Conservation (phyloP, 179 eudicot species). For the Spinacia oleracea region DNA sequence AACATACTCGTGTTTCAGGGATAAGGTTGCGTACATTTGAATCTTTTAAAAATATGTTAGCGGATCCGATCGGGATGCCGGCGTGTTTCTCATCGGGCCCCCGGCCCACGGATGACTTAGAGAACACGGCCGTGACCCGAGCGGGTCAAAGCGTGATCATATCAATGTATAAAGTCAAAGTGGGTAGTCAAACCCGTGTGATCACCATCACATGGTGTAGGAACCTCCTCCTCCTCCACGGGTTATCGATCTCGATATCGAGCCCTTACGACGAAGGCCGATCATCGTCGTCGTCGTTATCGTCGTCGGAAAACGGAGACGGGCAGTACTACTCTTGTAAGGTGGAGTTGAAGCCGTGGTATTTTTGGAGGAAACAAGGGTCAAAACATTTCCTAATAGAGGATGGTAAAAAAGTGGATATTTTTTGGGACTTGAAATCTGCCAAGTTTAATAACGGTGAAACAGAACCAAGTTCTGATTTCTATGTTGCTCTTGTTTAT, state of each 20-base stretch:
- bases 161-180: conserved; percentile 63
- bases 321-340: conserved; percentile 47
- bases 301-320: conserved; percentile 24
- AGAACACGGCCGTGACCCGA: conserved; percentile 42
- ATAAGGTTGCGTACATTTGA: conserved; percentile 13
- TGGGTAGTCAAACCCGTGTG: conserved; percentile 54
- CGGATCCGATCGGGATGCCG: conserved; percentile 58
- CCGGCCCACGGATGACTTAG: conserved; percentile 35
- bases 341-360: conserved; percentile 86
- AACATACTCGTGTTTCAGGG: too few species aligned
- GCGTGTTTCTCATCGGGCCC: conserved; percentile 62
- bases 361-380: conserved; percentile 79
- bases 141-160: conserved; percentile 66
- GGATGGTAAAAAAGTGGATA: conserved; percentile 43
- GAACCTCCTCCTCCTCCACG: conserved; percentile 63
- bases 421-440: conserved; percentile 68
- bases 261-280: conserved; percentile 22
- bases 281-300: background rate
- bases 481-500: conserved; percentile 68
- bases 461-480: conserved; percentile 67
- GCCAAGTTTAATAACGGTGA: conserved; percentile 64
- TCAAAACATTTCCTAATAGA: conserved; percentile 53
- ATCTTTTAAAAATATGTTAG: conserved; percentile 18
- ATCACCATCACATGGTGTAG: conserved; percentile 81
- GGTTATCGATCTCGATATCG: conserved; percentile 62